Percentiles rank a stretch among this genome's conserved stretches.
Conservation (phyloP, 2,329 filamentous ascomycete species). For the Trichoderma asperellum region DNA sequence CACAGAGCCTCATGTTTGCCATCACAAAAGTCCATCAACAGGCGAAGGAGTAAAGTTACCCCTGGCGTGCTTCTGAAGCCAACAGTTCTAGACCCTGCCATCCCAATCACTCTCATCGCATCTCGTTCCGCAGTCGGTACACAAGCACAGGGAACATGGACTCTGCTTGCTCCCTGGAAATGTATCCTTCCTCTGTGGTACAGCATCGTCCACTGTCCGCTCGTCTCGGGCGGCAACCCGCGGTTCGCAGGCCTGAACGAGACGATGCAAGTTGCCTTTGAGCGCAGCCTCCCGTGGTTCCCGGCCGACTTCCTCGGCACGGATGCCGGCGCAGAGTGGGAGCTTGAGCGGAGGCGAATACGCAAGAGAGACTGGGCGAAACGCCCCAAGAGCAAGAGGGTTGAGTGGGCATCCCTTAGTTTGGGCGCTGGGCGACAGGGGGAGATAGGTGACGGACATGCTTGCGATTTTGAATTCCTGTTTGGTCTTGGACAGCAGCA, state of each 20-base stretch:
- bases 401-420: conserved; percentile 74
- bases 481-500: conserved; percentile 44
- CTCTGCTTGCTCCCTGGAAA: conserved; percentile 85
- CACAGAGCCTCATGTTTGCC: conserved; percentile 68
- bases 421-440: conserved; percentile 75
- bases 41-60: conserved; percentile 65
- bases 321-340: conserved; percentile 77
- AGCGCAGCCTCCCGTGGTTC: conserved; percentile 79
- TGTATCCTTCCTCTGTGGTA: conserved; percentile 88
- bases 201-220: conserved; percentile 77
- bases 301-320: conserved; percentile 84
- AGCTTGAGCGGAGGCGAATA: conserved; percentile 67
- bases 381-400: conserved; percentile 79
- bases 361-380: conserved; percentile 78
- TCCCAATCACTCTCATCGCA: conserved; percentile 74
- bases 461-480: conserved; percentile 81
- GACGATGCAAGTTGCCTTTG: conserved; percentile 78
- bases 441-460: conserved; percentile 80
- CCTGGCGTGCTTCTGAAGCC: conserved; percentile 66
- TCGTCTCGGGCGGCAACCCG: conserved; percentile 78
- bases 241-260: conserved; percentile 83
- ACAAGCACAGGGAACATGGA: conserved; percentile 73
- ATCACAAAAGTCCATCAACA: conserved; percentile 80
- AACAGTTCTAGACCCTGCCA: conserved; percentile 67
- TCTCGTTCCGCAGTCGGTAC: conserved; percentile 53